Base-by-base conservation (phyloP, 805 yeast species). In the Lipomyces spencermartinsiae region DNA sequence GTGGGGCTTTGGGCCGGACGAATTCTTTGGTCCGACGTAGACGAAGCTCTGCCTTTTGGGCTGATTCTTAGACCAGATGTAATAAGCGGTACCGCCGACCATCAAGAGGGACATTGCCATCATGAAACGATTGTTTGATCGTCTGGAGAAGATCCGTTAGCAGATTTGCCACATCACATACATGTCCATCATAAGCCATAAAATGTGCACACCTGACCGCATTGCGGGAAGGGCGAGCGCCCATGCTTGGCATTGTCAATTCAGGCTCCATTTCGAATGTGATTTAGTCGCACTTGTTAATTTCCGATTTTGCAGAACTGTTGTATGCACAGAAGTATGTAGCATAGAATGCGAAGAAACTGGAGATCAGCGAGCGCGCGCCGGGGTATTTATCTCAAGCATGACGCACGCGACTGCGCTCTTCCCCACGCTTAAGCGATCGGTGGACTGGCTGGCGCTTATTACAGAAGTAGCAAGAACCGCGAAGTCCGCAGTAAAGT, bases 91-190 rank as follows among this genome's bases (percentile, higher is more conserved):
- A 55, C 71, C 71, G 35, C 49, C 54, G 1, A 68, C 37, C 62
- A 59, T 14, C 12, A 49, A 58, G 9, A 63, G 55, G 19, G 68
- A 54, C 12, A 58, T 61, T 19, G 54, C 54, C 49, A 63, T 56
- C 63, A 68, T 56, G 55, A 68, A 62, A 12, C 71, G 66, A 62
- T 65, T 68, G 56, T 65, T 66, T 10, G 62, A 55, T 59, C 59
- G 51, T 35, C 63, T 60, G 22, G 8, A 22, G 49, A 43, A 3
- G 25, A 43, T n/a, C 10, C 16, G 49, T 43, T 43, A 43, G 49
- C 49, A 16, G 19, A 43, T 43, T 43, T 43, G 49, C 19, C 49
- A 14, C 49, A 43, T 43, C 49, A 8, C 49, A 43, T 43, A 43
- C 2, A 19, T 1, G 8, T 43, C n/a, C 1, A 25, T n/a, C 56